phyloP scores from a whole-genome alignment of 352 stramenopile species.

The Globisporangium recalcitrans region DNA sequence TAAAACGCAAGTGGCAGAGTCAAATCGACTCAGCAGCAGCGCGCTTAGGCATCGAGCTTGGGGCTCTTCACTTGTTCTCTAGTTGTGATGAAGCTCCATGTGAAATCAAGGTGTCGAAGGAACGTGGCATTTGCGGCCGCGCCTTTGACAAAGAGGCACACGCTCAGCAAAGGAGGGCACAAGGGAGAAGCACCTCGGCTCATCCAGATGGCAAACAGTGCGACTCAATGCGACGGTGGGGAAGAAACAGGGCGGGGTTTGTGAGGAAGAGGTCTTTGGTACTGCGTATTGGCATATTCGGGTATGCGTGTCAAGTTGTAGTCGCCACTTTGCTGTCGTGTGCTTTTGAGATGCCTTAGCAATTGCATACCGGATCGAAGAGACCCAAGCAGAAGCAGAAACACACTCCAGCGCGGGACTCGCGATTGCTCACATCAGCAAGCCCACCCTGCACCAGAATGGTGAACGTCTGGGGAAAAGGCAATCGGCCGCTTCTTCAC shows the following conservation, averaged over 20 bases:
- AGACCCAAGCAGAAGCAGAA: background rate
- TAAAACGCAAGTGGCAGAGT: too few species aligned
- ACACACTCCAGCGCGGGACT: background rate
- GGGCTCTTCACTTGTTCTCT: too few species aligned
- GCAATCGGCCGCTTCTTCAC: background rate
- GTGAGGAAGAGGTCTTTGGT: background rate
- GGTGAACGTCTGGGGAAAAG: background rate
- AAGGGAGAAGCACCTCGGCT: background rate
- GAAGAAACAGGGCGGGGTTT: background rate
- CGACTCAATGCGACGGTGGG: background rate
- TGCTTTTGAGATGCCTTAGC: background rate
- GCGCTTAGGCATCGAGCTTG: too few species aligned
- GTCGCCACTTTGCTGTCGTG: background rate
- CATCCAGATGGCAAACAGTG: background rate
- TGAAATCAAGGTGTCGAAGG: background rate
- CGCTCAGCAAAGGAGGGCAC: background rate
- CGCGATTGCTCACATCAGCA: background rate
- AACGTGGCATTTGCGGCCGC: background rate
- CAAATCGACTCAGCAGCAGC: too few species aligned
- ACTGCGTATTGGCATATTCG: background rate
- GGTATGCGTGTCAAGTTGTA: background rate
- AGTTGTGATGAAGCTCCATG: too few species aligned
- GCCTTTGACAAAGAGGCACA: background rate
- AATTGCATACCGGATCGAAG: background rate
- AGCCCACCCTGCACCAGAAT: background rate